Base-by-base conservation (phyloP, 371 early-diverging fungal genomes). In the Gilbertella persicaria region DNA sequence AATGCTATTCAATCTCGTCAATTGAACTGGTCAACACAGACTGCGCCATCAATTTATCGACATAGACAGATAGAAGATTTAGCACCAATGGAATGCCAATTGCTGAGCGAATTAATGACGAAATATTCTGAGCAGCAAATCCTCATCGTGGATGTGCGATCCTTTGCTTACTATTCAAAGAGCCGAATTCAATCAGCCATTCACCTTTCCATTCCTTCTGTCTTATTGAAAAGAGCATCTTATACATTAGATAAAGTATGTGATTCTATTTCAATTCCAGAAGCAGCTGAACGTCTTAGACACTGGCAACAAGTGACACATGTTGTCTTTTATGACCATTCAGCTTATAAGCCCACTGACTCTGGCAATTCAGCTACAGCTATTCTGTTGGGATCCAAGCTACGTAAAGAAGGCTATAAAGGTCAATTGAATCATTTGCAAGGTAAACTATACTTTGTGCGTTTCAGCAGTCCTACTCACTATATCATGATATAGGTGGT, bases 81-180 rank as follows among this genome's bases (percentile, higher is more conserved):
- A 44, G 39, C 40, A 10, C 55, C 61, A 33, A 44, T 53, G 13
- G 25, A 37, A 14, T 23, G 48, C 35, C 36, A 36, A 17, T 7
- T 20, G n/a, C 10, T 55, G 23, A 47, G 51, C 19, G 30, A 38
- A 13, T 20, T 55, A 8, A 38, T 52, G 33, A 30, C 37, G n/a
- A 29, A 26, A 38, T 12, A 17, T 10, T 37, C 28, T 9, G 3
- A 28, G 12, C 21, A 39, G 10, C 19, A 36, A 20, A 24, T 78
- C n/a, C 39, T 80, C 13, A 42, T 83, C 3, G 60, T 83, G 26
- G 84, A 83, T 58, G 68, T 82, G 51, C 68, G 82, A 10, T 60
- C 84, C 0, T 49, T 66, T 36, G 47, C 46, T 0, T 64, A 65
- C 20, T 70, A 63, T 45, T 53, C 73, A 9, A 41, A 45, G 3